Evolutionary conservation across 495 filamentous ascomycete genomes (phyloP).

Genomic region (Daldinia caldariorum): DNA sequence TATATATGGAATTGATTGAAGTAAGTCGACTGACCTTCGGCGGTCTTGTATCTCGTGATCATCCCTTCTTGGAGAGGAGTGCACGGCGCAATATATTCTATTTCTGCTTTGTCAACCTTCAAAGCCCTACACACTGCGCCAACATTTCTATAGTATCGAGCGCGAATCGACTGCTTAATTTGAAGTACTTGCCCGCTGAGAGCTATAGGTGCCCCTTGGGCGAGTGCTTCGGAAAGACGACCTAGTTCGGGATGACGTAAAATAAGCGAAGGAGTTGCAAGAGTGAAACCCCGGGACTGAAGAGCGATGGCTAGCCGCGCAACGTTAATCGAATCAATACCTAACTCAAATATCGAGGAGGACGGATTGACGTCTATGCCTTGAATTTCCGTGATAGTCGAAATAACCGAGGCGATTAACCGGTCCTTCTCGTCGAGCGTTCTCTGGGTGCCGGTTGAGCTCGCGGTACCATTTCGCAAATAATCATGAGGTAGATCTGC

Average conservation of each 20-base stretch:
- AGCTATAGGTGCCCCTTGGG: slow-evolving; percentile 21
- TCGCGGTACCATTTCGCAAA: slow-evolving; percentile 53
- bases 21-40: slow-evolving; percentile 64
- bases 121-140: slow-evolving; percentile 41
- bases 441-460: slow-evolving; percentile 42
- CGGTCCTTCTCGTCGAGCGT: slow-evolving; percentile 54
- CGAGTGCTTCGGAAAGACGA: slow-evolving; percentile 58
- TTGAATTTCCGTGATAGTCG: slow-evolving; percentile 57
- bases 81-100: slow-evolving; percentile 78
- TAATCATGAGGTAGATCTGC: slow-evolving; percentile 67
- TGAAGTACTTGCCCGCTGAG: slow-evolving; percentile 51
- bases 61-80: slow-evolving; percentile 84
- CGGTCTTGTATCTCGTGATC: slow-evolving; percentile 71
- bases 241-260: slow-evolving; percentile 69
- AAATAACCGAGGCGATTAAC: slow-evolving; percentile 63
- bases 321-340: slow-evolving; percentile 83
- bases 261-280: slow-evolving; percentile 69
- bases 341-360: slow-evolving; percentile 81
- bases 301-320: slow-evolving; percentile 68
- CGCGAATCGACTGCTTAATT: slow-evolving; percentile 64
- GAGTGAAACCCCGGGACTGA: slow-evolving; percentile 61
- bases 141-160: slow-evolving; percentile 65
- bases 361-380: slow-evolving; percentile 56
- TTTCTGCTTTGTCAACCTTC: slow-evolving; percentile 45
- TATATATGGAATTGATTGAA: slow-evolving; percentile 74